phyloP scores from a whole-genome alignment of 2,329 filamentous ascomycete species.

The Apiospora sp. region DNA sequence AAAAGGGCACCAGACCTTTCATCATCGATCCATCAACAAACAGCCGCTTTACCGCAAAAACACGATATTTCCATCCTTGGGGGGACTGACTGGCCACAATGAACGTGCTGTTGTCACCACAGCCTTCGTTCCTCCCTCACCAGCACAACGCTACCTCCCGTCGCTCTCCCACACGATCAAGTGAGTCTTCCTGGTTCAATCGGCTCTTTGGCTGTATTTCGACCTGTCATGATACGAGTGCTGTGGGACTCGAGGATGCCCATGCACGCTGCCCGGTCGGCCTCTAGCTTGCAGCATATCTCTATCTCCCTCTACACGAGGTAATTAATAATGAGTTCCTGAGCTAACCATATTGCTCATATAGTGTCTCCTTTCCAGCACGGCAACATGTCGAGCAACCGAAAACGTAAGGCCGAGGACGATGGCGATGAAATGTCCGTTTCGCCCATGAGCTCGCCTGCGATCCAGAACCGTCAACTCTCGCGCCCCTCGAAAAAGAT shows the following conservation, averaged over 20 bases:
- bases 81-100: slow-evolving; percentile 48
- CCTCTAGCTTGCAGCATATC: not conserved
- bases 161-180: slow-evolving; percentile 61
- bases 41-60: not conserved
- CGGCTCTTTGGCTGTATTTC: slow-evolving; percentile 24
- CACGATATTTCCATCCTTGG: not conserved
- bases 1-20: not conserved
- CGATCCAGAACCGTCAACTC: slow-evolving; percentile 73
- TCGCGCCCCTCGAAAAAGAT: slow-evolving; percentile 68
- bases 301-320: not conserved
- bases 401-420: slow-evolving; percentile 88
- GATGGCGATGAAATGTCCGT: slow-evolving; percentile 91
- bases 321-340: not conserved
- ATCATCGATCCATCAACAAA: slow-evolving; percentile 5
- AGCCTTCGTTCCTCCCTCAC: slow-evolving; percentile 66
- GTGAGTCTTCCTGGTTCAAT: slow-evolving; percentile 53
- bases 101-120: slow-evolving; percentile 69
- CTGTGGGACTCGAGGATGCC: not conserved
- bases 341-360: slow-evolving; percentile 28
- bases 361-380: slow-evolving; percentile 57
- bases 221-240: not conserved
- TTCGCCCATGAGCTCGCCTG: slow-evolving; percentile 84
- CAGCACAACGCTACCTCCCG: slow-evolving; percentile 61
- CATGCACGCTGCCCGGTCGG: not conserved
- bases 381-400: slow-evolving; percentile 56